These are phyloP conservation scores for Papiliotrema terrestris DNA, from an alignment of 1,284 basidiomycete species.

Conservation along the genomic window DNA sequence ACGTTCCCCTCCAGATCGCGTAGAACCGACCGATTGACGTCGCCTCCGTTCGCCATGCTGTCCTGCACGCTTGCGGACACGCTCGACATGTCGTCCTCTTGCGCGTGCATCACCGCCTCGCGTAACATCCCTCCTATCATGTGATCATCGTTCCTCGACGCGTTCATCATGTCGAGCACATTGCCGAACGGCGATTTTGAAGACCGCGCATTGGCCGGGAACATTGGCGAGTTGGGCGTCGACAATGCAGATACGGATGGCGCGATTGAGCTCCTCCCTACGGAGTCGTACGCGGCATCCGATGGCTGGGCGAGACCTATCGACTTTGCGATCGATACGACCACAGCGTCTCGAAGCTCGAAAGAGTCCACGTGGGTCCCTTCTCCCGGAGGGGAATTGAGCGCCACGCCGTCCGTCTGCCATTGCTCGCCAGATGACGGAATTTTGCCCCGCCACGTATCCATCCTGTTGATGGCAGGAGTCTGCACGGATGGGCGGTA, in stretches of 20 bases:
- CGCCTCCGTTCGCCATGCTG: conserved; percentile 26
- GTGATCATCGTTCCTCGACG: conserved; percentile 50
- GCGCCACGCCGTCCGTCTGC: conserved; percentile 10
- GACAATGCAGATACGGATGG: conserved; percentile 37
- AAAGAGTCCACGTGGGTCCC: conserved; percentile 51
- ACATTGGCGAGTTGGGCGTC: conserved; percentile 44
- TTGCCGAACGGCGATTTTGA: conserved; percentile 69
- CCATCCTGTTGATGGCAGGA: conserved; percentile 42
- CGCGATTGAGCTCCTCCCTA: conserved; percentile 24
- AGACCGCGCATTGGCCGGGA: conserved; percentile 46
- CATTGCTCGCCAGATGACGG: conserved; percentile 10
- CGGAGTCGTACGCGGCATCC: conserved; percentile 36
- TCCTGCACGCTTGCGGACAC: conserved; percentile 58
- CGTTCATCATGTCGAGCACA: conserved; percentile 64
- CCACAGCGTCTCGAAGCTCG: conserved; percentile 87
- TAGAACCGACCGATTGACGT: conserved; percentile 37
- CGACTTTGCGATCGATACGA: conserved; percentile 95
- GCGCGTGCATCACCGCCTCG: conserved; percentile 59
- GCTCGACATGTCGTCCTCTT: conserved; percentile 59
- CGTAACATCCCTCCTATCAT: conserved; percentile 56
- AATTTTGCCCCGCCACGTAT: conserved; percentile 38
- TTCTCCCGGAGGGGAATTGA: conserved; percentile 12
- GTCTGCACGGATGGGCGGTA: conserved; percentile 40
- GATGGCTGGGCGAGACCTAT: conserved; percentile 88
- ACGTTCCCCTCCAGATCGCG: conserved; percentile 87